Conservation (phyloP, 2,329 filamentous ascomycete species). For the Elsinoe ampelina region DNA sequence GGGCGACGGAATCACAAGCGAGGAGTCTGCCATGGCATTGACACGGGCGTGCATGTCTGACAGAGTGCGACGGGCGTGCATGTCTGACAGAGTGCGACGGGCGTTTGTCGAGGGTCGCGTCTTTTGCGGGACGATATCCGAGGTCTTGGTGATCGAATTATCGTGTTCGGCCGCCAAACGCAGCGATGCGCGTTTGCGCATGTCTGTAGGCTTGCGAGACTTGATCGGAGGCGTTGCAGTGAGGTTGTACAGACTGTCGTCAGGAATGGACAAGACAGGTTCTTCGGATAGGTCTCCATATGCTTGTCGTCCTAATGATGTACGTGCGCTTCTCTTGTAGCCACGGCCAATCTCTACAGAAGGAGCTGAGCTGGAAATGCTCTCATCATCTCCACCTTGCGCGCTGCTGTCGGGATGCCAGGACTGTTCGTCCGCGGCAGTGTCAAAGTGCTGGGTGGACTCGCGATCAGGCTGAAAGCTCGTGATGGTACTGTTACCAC, state of each 20-base stretch:
- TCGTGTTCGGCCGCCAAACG: conserved; percentile 31
- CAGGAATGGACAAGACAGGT: conserved; percentile 40
- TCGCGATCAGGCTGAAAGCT: conserved; percentile 17
- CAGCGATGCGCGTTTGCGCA: conserved; percentile 38
- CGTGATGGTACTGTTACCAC: conserved; percentile 15
- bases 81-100: conserved; percentile 45
- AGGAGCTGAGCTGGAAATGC: neutral
- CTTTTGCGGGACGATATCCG: conserved; percentile 27
- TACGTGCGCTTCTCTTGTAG: conserved; percentile 30
- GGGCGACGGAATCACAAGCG: conserved; percentile 37
- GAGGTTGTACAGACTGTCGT: conserved; percentile 40
- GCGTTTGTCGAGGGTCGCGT: conserved; percentile 16
- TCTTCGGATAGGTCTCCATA: conserved; percentile 40
- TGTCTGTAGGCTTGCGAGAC: conserved; percentile 27
- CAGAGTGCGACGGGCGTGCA: conserved; percentile 40
- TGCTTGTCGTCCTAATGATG: conserved; percentile 16
- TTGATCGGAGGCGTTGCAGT: conserved; percentile 33
- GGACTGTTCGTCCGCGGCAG: conserved; percentile 15
- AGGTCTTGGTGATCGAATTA: conserved; percentile 29
- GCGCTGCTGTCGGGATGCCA: neutral
- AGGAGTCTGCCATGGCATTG: conserved; percentile 44
- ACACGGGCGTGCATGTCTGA: conserved; percentile 49
- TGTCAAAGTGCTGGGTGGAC: conserved; percentile 18
- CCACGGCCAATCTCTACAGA: conserved; percentile 52
- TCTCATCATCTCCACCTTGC: conserved; percentile 30